These are phyloP conservation scores for Pestalotiopsis sp. DNA, from an alignment of 2,329 filamentous ascomycete species.

Conservation along the genomic window DNA sequence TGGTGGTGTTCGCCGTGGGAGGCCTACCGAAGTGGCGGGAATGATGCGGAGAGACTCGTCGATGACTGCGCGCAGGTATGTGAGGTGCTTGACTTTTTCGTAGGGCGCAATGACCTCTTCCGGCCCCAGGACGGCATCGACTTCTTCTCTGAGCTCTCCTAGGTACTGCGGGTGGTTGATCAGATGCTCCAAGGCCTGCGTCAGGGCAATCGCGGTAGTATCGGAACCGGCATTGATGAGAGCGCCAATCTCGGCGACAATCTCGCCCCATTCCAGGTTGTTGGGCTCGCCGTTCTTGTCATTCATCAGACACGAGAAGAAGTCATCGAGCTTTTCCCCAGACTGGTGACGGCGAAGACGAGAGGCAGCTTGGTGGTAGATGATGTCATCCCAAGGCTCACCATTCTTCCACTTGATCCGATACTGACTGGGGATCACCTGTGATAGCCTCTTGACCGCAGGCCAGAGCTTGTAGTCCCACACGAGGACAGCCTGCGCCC, in stretches of 20 bases:
- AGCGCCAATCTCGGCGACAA: not conserved
- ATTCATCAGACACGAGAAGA: not conserved
- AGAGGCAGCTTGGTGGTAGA: not conserved
- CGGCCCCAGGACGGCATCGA: slow-evolving; percentile 14
- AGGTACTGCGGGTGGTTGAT: slow-evolving; percentile 12
- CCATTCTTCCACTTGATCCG: not conserved
- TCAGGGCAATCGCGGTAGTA: not conserved
- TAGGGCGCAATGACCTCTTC: slow-evolving; percentile 3
- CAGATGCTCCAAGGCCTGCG: slow-evolving; percentile 11
- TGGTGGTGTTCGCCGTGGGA: slow-evolving; percentile 46
- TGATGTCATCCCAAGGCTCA: not conserved
- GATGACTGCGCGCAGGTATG: not conserved
- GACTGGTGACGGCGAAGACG: not conserved
- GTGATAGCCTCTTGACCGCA: not conserved
- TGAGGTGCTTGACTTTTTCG: slow-evolving; percentile 9
- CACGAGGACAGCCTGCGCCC: not conserved
- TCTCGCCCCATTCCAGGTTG: not conserved
- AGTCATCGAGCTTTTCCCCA: not conserved
- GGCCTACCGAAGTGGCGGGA: slow-evolving; percentile 37
- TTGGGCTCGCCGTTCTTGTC: not conserved
- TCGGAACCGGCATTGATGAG: not conserved
- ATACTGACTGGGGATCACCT: not conserved
- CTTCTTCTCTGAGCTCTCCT: slow-evolving; percentile 13
- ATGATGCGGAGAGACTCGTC: not conserved
- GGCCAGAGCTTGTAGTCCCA: not conserved